A percentile compares a stretch with the other conserved stretches of the same genome.
These are phyloP conservation scores for Pseudogymnoascus sp. DNA, from an alignment of 2,329 filamentous ascomycete species.

Conservation along the genomic window DNA sequence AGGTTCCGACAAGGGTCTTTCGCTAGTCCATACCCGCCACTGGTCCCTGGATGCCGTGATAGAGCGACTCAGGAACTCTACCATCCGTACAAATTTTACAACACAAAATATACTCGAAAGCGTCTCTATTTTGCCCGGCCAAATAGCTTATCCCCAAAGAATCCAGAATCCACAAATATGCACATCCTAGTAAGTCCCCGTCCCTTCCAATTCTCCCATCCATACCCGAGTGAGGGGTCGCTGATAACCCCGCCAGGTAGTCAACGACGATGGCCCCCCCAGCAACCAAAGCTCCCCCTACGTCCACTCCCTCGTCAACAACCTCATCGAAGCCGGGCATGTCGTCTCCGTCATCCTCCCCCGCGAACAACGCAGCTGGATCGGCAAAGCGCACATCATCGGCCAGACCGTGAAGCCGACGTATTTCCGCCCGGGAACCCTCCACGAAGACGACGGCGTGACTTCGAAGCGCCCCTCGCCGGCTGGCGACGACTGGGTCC, in stretches of 20 bases:
- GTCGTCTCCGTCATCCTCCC: conserved; percentile 87
- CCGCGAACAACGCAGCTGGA: conserved; percentile 90
- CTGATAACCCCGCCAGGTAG: conserved; percentile 33
- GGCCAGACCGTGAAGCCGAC: conserved; percentile 75
- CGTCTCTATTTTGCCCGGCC: background rate
- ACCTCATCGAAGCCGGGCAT: conserved; percentile 68
- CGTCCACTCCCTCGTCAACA: conserved; percentile 63
- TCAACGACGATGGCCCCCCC: conserved; percentile 76
- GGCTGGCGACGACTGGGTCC: conserved; percentile 64
- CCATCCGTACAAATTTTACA: background rate
- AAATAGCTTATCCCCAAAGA: background rate
- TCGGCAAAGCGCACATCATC: conserved; percentile 95
- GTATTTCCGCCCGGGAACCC: conserved; percentile 65
- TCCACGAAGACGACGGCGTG: conserved; percentile 57
- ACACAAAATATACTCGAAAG: background rate
- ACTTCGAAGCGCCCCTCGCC: conserved; percentile 50
- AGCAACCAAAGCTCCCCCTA: conserved; percentile 72
- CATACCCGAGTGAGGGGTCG: background rate
- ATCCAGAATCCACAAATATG: conserved; percentile 28
- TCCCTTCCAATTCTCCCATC: background rate
- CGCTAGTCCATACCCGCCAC: background rate
- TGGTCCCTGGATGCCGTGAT: background rate
- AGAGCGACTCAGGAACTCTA: background rate
- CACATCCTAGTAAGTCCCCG: conserved; percentile 39
- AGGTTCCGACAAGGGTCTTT: background rate